Base-by-base conservation (phyloP, 2,329 filamentous ascomycete species). In the Aspergillus sp. region DNA sequence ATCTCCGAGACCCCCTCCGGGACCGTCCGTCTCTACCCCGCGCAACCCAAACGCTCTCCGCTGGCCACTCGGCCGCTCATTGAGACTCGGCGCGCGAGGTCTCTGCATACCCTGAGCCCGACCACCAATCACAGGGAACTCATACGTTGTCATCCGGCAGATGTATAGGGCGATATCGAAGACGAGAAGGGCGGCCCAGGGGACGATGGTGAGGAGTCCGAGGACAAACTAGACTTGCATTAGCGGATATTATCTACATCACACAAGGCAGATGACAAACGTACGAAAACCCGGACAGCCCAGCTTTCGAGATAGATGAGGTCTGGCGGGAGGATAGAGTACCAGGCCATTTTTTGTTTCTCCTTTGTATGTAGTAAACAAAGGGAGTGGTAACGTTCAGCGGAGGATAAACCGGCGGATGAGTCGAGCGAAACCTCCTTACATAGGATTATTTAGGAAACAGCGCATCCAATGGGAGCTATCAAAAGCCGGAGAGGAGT, bases 141-240 rank as follows among this genome's bases (percentile, higher is more conserved):
- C 75, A 61, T 83, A 79, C 34, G 73, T 73, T 9, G 74, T 57
- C 10, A 76, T 70, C 47, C 83, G 80, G 61, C 76, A 77, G 45
- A 80, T 50, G 64, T 84, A 87, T 34, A 85, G 72, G 26, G 77
- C 50, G 42, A 83, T 61, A 59, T 87, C 83, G 68, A 85, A 85
- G 49, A 81, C 43, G 49, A 87, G 68, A 31, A 86, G 64, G 26
- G 77, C 66, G 5, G 75, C 63, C 80, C 82, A 86, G 8, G 83
- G 83, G 2, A 76, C 75, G 50, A 86, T 79, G 37, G 75, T 78
- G 35, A 85, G 53, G 35, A 79, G 53, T 26, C 77, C 81, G 45
- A 85, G 73, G 45, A 84, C 54, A 29, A 86, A 64, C 82, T 86
- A 33, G 27, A 11, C 36, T 34, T 37, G 12, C 32, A 34, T 34